These are phyloP conservation scores for Parascedosporium putredinis DNA, from an alignment of 2,329 filamentous ascomycete species.

Conservation along the genomic window DNA sequence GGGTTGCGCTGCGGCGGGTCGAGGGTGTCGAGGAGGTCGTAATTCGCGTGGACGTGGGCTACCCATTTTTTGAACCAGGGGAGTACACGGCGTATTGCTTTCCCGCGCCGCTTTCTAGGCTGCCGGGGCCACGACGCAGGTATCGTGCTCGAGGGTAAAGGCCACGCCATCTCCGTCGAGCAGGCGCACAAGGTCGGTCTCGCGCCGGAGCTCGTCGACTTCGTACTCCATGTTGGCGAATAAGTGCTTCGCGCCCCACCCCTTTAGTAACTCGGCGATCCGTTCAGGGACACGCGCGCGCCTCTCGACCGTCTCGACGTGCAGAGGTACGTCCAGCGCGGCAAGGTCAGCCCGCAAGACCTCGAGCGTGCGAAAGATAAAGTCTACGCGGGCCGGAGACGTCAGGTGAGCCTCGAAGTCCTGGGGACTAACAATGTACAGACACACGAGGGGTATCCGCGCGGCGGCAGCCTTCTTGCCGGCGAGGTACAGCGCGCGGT, in stretches of 20 bases:
- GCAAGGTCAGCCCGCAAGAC: conserved; percentile 56
- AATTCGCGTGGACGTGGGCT: neutral
- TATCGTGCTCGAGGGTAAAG: conserved; percentile 68
- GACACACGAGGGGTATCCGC: conserved; percentile 60
- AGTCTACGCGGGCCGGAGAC: conserved; percentile 65
- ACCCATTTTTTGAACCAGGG: conserved; percentile 20
- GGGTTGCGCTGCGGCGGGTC: conserved; percentile 33
- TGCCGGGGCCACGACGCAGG: conserved; percentile 68
- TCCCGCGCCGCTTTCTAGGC: conserved; percentile 54
- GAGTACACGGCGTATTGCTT: conserved; percentile 77
- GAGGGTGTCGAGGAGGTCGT: conserved; percentile 45
- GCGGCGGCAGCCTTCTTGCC: conserved; percentile 53
- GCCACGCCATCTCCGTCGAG: conserved; percentile 54
- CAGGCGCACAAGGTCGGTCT: conserved; percentile 53
- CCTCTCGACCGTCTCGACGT: conserved; percentile 60
- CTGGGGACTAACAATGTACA: conserved; percentile 74
- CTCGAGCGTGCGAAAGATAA: conserved; percentile 62
- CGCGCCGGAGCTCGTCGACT: conserved; percentile 76
- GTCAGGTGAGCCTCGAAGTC: conserved; percentile 76
- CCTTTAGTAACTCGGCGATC: conserved; percentile 53
- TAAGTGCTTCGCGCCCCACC: conserved; percentile 66
- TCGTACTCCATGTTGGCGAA: conserved; percentile 86
- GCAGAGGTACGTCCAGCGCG: conserved; percentile 65
- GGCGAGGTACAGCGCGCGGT: conserved; percentile 59
- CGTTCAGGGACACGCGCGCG: conserved; percentile 50